phyloP scores from a whole-genome alignment of 129 eudicot genomes.

The Lonicera japonica region DNA sequence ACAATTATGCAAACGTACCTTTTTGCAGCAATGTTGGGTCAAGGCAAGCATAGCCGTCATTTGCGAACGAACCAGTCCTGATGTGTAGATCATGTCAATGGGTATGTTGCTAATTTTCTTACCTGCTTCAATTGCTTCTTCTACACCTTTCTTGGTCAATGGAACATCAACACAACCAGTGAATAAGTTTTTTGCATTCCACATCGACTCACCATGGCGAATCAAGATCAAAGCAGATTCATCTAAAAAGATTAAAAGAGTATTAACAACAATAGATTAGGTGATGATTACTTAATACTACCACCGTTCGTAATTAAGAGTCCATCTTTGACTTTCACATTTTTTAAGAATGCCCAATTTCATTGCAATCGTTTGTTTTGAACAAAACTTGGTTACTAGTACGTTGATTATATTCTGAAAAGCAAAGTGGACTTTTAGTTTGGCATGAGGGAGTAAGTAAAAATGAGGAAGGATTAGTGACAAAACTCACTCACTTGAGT shows the following conservation, averaged over 20 bases:
- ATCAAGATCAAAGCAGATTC: conserved; percentile 67
- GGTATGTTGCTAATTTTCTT: conserved; percentile 58
- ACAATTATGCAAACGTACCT: conserved; percentile 32
- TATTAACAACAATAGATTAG: no score
- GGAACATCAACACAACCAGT: conserved; percentile 94
- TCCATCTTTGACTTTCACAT: no score
- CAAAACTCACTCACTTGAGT: conserved; percentile 31
- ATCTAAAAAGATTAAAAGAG: conserved; percentile 31
- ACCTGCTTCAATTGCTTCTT: conserved; percentile 86
- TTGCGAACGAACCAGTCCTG: conserved; percentile 74
- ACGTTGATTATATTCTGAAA: no score
- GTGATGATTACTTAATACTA: no score
- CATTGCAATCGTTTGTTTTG: no score
- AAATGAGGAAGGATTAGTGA: neutral
- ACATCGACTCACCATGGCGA: conserved; percentile 89
- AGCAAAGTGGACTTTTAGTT: no score
- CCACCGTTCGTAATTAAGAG: no score
- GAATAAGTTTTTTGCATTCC: conserved; percentile 86
- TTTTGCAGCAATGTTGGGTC: conserved; percentile 71
- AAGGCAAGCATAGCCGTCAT: conserved; percentile 94
- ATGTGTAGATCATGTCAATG: conserved; percentile 64
- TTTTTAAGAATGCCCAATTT: no score
- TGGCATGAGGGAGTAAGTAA: no score
- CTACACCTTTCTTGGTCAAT: conserved; percentile 67
- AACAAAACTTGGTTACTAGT: no score